These are phyloP conservation scores for Durotheca rogersii DNA, from an alignment of 495 filamentous ascomycete genomes.

Conservation along the genomic window DNA sequence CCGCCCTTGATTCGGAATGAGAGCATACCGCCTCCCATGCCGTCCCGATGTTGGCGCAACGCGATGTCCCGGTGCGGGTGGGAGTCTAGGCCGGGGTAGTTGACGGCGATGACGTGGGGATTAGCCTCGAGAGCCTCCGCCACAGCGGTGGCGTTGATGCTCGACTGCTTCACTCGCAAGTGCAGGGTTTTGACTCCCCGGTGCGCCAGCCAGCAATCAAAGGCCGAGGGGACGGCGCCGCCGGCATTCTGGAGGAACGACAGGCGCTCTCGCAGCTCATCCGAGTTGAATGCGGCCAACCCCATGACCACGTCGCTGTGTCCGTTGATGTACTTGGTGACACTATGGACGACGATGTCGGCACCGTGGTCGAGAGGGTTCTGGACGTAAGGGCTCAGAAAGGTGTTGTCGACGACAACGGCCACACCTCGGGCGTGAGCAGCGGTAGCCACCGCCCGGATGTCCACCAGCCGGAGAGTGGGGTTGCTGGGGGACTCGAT, in stretches of 20 bases:
- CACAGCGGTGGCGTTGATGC: constrained; percentile 74
- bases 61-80: constrained; percentile 86
- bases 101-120: constrained; percentile 80
- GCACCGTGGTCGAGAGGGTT: constrained; percentile 94
- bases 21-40: constrained; percentile 96
- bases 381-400: constrained; percentile 92
- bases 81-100: constrained; percentile 88
- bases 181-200: constrained; percentile 96
- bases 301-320: constrained; percentile 99
- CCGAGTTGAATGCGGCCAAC: constrained; percentile 89
- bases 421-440: constrained; percentile 87
- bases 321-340: constrained; percentile 99
- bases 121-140: constrained; percentile 75
- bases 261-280: constrained; percentile 71
- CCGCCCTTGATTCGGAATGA: constrained; percentile 93
- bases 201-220: constrained; percentile 99
- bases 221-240: constrained; percentile 88
- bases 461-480: constrained; percentile 88
- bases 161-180: constrained; percentile 82
- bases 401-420: constrained; percentile 99
- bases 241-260: constrained; percentile 96
- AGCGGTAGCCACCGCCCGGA: constrained; percentile 73
- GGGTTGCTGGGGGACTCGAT: constrained; percentile 96
- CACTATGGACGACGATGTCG: constrained; percentile 96
- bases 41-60: constrained; percentile 85